Evolutionary conservation across 1,284 basidiomycete species (phyloP), one percentile per base, ranked within the genome.

Genomic region (Xerocomus nothofagi): DNA sequence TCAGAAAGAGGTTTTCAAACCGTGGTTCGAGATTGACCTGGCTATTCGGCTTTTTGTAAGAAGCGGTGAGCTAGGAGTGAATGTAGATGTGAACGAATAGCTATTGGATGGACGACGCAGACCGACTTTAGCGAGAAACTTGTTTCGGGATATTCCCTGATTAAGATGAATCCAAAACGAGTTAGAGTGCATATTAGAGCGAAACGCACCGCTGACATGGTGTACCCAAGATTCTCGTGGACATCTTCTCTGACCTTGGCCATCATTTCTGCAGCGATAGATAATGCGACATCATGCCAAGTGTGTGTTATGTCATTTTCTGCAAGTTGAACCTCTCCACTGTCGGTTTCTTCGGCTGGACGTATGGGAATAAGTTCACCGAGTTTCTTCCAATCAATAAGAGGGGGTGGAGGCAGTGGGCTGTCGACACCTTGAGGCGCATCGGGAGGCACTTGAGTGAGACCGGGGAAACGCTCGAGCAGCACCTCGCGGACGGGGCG

Each of bases 271-370:
- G 93, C 93, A 2, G 86, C 96, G 39, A 97, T 84, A 1, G 87
- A 88, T 32, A 99, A 71, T 0, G 93, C 93, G 40, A 98, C 81
- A 69, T 99, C 97, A 51, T 93, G 89, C 97, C 97, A 99, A 2
- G 88, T 82, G 2, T 68, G 68, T 1, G 59, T 50, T 18, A 54
- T 49, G 17, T 76, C 73, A 32, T 72, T 65, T 26, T 73, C 72
- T 9, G 58, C 53, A 23, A 57, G 57, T 27, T 50, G 55, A 5
- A 65, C 57, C 12, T 63, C 58, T 10, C 55, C 63, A 9, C 39
- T 38, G 20, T 54, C 51, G 9, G 51, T 57, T 40, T 58, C 62
- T 39, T 52, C 49, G 9, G 50, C 44, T 1, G 75, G 77, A 50
- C 77, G 62, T 18, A 87, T 68, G 8, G 91, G 91, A 42, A 97